Conservation (phyloP, 2,329 filamentous ascomycete genomes). For the Helminthosporium solani region DNA sequence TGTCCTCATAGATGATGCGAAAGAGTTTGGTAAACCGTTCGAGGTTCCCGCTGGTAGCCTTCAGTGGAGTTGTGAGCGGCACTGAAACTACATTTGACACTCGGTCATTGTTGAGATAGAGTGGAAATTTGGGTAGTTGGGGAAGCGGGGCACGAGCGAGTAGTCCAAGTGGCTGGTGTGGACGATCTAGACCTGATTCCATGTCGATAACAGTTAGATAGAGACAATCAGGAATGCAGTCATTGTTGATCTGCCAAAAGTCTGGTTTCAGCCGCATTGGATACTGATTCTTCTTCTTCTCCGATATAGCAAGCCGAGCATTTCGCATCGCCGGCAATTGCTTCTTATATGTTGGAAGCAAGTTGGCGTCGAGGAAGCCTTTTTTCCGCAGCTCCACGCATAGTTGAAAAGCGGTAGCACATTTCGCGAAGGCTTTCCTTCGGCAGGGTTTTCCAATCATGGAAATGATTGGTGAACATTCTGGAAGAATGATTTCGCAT, state of each 20-base stretch:
- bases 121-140: slow-evolving; percentile 63
- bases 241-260: slow-evolving; percentile 62
- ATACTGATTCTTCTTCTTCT: slow-evolving; percentile 73
- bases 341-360: slow-evolving; percentile 73
- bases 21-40: slow-evolving; percentile 69
- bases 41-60: slow-evolving; percentile 49
- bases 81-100: slow-evolving; percentile 59
- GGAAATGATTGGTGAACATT: slow-evolving; percentile 68
- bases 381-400: slow-evolving; percentile 69
- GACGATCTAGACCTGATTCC: slow-evolving; percentile 57
- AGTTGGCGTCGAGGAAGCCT: slow-evolving; percentile 68
- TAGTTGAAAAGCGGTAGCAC: slow-evolving; percentile 82
- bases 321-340: slow-evolving; percentile 81
- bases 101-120: slow-evolving; percentile 69
- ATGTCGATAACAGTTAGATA: slow-evolving; percentile 65
- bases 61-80: slow-evolving; percentile 48
- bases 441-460: slow-evolving; percentile 62
- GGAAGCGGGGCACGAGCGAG: slow-evolving; percentile 69
- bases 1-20: slow-evolving; percentile 71
- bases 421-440: slow-evolving; percentile 78
- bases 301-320: slow-evolving; percentile 76
- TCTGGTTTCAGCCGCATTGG: slow-evolving; percentile 75
- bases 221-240: slow-evolving; percentile 53
- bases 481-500: slow-evolving; percentile 78
- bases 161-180: slow-evolving; percentile 66